phyloP scores from a whole-genome alignment of 169 alveolate species.

The Neospora caninum region DNA sequence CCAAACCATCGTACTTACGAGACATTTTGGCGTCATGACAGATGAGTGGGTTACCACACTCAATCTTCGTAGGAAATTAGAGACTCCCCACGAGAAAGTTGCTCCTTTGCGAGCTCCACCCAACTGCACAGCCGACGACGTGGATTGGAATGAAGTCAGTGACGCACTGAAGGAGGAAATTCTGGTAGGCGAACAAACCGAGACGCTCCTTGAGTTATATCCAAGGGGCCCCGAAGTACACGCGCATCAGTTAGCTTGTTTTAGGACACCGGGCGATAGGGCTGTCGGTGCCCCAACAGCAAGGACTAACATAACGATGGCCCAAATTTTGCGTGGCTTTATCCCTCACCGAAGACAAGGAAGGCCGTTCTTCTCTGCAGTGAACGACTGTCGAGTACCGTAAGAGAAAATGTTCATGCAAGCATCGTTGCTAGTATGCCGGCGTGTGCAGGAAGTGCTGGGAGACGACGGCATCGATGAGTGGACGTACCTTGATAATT shows the following conservation, averaged over 20 bases:
- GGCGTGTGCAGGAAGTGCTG: constrained; percentile 66
- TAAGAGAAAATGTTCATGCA: neutral
- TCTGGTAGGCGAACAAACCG: constrained; percentile 18
- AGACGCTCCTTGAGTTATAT: neutral
- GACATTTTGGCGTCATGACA: too few species aligned
- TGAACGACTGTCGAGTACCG: too few species aligned
- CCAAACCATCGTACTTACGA: too few species aligned
- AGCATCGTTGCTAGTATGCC: neutral
- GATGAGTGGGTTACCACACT: too few species aligned
- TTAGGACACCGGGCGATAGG: too few species aligned
- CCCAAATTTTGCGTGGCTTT: too few species aligned
- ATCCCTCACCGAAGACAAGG: too few species aligned
- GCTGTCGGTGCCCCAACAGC: too few species aligned
- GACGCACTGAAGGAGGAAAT: constrained; percentile 42
- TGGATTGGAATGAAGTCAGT: constrained; percentile 75
- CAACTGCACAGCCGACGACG: constrained; percentile 79
- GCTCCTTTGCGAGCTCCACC: constrained; percentile 87
- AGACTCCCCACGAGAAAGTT: constrained; percentile 93
- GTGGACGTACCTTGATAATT: constrained; percentile 84
- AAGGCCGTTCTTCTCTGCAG: too few species aligned
- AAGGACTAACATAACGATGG: too few species aligned
- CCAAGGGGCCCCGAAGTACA: neutral
- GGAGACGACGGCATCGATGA: constrained; percentile 78
- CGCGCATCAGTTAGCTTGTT: too few species aligned
- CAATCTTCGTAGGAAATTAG: constrained; percentile 83